Conservation (phyloP, 2,329 filamentous ascomycete species). For the Beauveria pseudobassiana region DNA sequence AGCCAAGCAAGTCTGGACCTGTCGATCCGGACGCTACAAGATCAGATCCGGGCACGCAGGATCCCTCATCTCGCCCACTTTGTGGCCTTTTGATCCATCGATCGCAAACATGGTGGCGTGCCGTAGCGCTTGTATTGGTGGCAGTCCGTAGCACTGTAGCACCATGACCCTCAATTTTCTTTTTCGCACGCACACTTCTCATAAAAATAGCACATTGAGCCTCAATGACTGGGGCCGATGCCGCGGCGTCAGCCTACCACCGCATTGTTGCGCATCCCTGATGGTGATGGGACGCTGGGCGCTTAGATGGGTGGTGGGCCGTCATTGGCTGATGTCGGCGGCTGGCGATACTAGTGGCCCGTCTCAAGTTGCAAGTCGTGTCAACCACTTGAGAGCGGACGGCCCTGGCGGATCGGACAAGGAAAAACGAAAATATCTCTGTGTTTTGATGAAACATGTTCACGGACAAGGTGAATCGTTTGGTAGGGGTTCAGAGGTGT, state of each 20-base stretch:
- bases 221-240: background rate
- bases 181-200: background rate
- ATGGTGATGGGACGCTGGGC: background rate
- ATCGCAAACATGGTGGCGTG: background rate
- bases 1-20: constrained; percentile 7
- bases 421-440: constrained; percentile 1
- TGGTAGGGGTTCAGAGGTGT: background rate
- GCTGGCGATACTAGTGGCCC: constrained; percentile 16
- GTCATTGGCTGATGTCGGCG: constrained; percentile 19
- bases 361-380: constrained; percentile 13
- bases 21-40: constrained; percentile 2
- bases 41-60: constrained; percentile 3
- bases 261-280: background rate
- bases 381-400: background rate
- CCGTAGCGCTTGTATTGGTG: background rate
- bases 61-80: constrained; percentile 22
- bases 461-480: too few species aligned
- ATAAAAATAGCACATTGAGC: background rate
- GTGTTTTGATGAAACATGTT: background rate
- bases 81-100: constrained; percentile 18
- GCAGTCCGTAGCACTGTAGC: background rate
- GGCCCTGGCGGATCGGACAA: background rate
- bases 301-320: constrained; percentile 8
- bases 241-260: background rate
- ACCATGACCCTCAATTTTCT: too few species aligned